These are phyloP conservation scores for Neurospora africana DNA, from an alignment of 495 filamentous ascomycete species.

Conservation along the genomic window DNA sequence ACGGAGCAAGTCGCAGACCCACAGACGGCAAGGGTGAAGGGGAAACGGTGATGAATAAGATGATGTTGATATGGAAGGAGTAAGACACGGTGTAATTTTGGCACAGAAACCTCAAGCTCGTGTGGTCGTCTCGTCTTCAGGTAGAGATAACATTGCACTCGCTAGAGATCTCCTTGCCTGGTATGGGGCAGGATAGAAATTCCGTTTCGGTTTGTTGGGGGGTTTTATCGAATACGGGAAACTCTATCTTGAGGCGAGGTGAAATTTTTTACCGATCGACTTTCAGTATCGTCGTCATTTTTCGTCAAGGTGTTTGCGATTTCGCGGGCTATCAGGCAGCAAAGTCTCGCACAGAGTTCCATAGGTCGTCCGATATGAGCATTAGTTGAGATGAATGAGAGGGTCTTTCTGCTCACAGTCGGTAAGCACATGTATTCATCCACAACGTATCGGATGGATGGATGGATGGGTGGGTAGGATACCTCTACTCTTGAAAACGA, in stretches of 20 bases:
- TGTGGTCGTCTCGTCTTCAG: no score
- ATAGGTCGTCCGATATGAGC: background rate
- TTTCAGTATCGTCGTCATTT: background rate
- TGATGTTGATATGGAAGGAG: no score
- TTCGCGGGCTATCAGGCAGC: background rate
- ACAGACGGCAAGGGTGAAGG: background rate
- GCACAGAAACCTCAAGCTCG: no score
- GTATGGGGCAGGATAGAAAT: no score
- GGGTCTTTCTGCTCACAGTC: background rate
- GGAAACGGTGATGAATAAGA: background rate
- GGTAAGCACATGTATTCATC: no score
- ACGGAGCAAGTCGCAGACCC: background rate
- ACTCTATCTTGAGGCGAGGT: background rate
- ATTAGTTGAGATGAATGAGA: background rate
- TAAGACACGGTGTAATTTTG: no score
- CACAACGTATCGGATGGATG: no score
- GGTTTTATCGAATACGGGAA: background rate
- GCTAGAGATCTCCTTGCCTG: no score
- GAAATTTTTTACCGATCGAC: background rate
- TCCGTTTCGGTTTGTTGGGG: background rate
- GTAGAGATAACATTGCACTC: no score
- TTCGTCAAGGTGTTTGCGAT: background rate
- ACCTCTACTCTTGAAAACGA: background rate
- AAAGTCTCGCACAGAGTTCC: background rate
- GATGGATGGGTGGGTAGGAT: no score